Conservation (phyloP, 139 green algal species). For the Nannochloris sp. region DNA sequence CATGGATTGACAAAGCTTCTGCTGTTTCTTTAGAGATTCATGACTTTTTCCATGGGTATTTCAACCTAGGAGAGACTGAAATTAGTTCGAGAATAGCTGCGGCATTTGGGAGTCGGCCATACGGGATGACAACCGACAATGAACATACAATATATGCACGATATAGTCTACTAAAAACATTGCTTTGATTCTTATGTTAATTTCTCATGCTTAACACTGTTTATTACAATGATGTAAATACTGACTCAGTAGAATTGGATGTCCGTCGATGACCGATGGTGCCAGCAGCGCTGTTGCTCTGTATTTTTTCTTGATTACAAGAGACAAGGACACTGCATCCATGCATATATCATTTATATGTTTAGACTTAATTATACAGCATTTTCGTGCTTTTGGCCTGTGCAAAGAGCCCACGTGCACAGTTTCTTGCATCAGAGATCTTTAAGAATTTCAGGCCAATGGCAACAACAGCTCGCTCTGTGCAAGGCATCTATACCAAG, state of each 20-base stretch:
- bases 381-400: too few species aligned
- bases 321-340: not conserved
- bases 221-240: too few species aligned
- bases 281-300: too few species aligned
- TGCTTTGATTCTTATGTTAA: not conserved
- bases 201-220: too few species aligned
- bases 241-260: too few species aligned
- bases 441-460: too few species aligned
- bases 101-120: not conserved
- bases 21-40: slow-evolving; percentile 11
- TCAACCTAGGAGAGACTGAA: not conserved
- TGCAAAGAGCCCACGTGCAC: too few species aligned
- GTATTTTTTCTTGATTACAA: too few species aligned
- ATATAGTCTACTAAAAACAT: not conserved
- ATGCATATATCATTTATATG: not conserved
- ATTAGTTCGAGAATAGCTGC: slow-evolving; percentile 1
- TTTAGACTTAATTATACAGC: not conserved
- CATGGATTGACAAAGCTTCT: slow-evolving; percentile 4
- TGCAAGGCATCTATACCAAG: too few species aligned
- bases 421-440: too few species aligned
- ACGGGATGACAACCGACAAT: slow-evolving; percentile 5
- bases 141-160: slow-evolving; percentile 2
- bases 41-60: slow-evolving; percentile 4
- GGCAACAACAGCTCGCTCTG: too few species aligned
- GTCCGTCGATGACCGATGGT: too few species aligned